These are phyloP conservation scores for Fusarium hostae DNA, from an alignment of 2,329 filamentous ascomycete species.

Conservation along the genomic window DNA sequence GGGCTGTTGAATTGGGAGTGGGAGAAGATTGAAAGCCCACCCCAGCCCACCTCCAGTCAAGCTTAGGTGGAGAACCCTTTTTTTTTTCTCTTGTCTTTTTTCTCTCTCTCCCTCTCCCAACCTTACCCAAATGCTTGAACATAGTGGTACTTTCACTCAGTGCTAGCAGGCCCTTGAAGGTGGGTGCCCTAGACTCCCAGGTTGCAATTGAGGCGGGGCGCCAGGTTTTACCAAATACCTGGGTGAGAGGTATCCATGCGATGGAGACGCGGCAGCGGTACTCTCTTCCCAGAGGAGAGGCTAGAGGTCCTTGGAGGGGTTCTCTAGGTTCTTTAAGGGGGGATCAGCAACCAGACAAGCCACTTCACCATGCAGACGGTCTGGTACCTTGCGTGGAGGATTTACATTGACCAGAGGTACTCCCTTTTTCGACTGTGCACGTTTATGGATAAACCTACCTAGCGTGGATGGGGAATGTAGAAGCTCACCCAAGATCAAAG, in stretches of 20 bases:
- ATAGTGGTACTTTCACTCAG: constrained; percentile 20
- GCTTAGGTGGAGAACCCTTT: constrained; percentile 34
- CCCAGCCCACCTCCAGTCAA: constrained; percentile 18
- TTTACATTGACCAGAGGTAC: constrained; percentile 33
- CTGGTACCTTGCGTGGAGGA: constrained; percentile 30
- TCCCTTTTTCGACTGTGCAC: constrained; percentile 27
- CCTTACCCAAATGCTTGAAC: constrained; percentile 27
- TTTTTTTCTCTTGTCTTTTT: constrained; percentile 10
- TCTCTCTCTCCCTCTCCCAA: constrained; percentile 4
- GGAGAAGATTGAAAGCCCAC: constrained; percentile 20
- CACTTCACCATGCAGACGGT: constrained; percentile 25
- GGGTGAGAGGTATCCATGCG: constrained; percentile 37
- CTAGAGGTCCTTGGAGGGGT: constrained; percentile 31
- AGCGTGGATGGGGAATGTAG: constrained; percentile 30
- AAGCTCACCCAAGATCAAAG: constrained; percentile 22
- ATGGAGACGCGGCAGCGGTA: constrained; percentile 38
- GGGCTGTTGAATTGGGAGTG: constrained; percentile 18
- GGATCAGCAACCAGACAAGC: constrained; percentile 29
- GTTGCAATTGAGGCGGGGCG: constrained; percentile 35
- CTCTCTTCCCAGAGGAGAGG: constrained; percentile 27
- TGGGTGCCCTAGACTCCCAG: constrained; percentile 24
- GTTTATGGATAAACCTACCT: constrained; percentile 16
- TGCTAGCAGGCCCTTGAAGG: constrained; percentile 33
- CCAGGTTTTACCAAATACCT: constrained; percentile 39
- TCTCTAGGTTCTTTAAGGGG: constrained; percentile 16